Base-by-base conservation (phyloP, 441 rosid species). In the Euphorbia celastroides region DNA sequence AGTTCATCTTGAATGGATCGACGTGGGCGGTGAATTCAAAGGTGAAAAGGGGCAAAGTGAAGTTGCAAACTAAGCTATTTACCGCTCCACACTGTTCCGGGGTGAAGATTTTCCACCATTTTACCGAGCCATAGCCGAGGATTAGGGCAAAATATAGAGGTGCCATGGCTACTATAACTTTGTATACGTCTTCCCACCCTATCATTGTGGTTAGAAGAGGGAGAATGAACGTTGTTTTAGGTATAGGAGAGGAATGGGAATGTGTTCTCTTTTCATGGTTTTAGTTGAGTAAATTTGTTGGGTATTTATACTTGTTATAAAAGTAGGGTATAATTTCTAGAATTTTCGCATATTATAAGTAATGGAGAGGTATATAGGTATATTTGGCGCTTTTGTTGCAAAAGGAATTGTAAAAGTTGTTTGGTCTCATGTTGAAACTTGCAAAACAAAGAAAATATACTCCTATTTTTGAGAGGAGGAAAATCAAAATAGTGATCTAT, bases 81-180 rank as follows among this genome's bases (percentile, higher is more conserved):
- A 93, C 76, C 9, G 97, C 95, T 9, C 81, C 88, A 17, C 95
- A 85, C 67, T 93, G 93, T 4, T 93, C 98, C 2, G 80, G 82
- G 0, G 79, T 80, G 67, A 93, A 86, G 5, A 93, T 79, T 10
- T 73, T 72, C 98, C 98, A 93, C 98, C 98, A 90, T 67, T 74
- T 86, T 27, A 93, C 94, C 0, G 98, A 93, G 5, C 93, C 97
- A 30, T 93, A 93, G 7, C 97, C 98, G 28, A 93, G 70, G 6
- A 85, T 48, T 36, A 93, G 71, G n/a, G 97, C 95, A 17, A 87
- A 87, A 34, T 89, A 93, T 2, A 93, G 84, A 3, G 98, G 98
- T 28, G 77, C 85, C 89, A 83, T 86, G 25, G 97, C 97, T 70
- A 65, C 97, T 7, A 83, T 72, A 68, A 93, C 98, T 66, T 90